Base-by-base conservation (phyloP, 2,329 filamentous ascomycete genomes). In the Paramyrothecium sp. region DNA sequence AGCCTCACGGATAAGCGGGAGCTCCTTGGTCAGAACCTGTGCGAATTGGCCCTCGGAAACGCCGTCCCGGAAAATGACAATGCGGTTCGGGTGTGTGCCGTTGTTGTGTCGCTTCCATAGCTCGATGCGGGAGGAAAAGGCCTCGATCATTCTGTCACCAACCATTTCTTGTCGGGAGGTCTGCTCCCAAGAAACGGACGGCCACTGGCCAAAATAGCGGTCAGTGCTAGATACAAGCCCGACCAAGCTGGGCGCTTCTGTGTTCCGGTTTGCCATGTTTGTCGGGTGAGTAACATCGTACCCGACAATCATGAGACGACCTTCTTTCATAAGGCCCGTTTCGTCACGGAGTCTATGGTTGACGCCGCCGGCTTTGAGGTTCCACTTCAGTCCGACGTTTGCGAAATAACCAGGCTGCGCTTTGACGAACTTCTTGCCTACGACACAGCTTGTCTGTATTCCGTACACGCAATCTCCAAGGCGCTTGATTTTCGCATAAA, bases 261-360 rank as follows among this genome's bases (percentile, higher is more conserved):
- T 65, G 30, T 63, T 64, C 49, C 70, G 68, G n/a, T 38, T 20
- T 11, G 69, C 58, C 19, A 82, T 69, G 61, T 83, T 84, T 5
- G 92, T 94, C 0, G 93, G 92, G 65, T 97, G 93, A 0, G 92
- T 96, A 1, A 97, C 92, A 67, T 97, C 93, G 63, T 95, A 88
- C 0, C 93, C 92, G 10, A 96, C 85, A 1, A 97, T 75, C 87
- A 97, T 97, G 0, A 92, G 96, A 63, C 87, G 87, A 1, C 83
- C 84, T 34, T 88, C 80, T 46, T 78, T 76, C 55, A 92, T 73
- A 0, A 92, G 78, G 1, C 80, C 81, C 4, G 89, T 75, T 23
- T 87, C 81, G 0, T 77, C 71, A 0, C 61, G 75, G 2, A 96
- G 75, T 16, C 73, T 74, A 68, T 96, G 91, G 66, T 94, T 93